Evolutionary conservation across 1,284 basidiomycete genomes (phyloP).

Genomic region (Violaceomyces palustris): DNA sequence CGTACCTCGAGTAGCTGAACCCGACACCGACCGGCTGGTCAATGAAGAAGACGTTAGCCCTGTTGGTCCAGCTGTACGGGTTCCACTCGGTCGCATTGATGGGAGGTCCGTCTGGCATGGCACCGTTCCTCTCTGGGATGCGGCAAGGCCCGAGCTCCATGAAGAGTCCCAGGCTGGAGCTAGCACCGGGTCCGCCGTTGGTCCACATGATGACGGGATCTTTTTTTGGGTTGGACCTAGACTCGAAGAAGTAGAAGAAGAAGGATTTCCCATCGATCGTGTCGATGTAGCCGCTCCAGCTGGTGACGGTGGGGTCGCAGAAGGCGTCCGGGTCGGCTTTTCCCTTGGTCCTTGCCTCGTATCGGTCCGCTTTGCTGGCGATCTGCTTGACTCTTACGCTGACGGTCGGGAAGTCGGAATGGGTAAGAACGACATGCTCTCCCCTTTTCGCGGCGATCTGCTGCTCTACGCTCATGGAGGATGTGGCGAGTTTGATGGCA

Average conservation of each 20-base stretch:
- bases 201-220: slow-evolving; percentile 59
- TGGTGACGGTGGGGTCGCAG: slow-evolving; percentile 45
- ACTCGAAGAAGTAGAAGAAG: slow-evolving; percentile 84
- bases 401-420: slow-evolving; percentile 37
- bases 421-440: slow-evolving; percentile 25
- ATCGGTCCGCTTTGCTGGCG: background rate
- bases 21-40: slow-evolving; percentile 70
- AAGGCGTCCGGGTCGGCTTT: slow-evolving; percentile 33
- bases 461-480: slow-evolving; percentile 13
- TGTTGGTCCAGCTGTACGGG: slow-evolving; percentile 63
- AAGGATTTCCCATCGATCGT: slow-evolving; percentile 63
- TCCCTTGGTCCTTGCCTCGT: background rate
- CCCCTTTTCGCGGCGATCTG: slow-evolving; percentile 29
- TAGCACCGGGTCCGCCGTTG: slow-evolving; percentile 52
- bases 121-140: slow-evolving; percentile 21
- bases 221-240: slow-evolving; percentile 63
- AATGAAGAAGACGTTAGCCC: slow-evolving; percentile 67
- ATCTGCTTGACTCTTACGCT: slow-evolving; percentile 41
- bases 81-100: slow-evolving; percentile 63
- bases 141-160: slow-evolving; percentile 63
- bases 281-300: slow-evolving; percentile 58
- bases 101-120: slow-evolving; percentile 20
- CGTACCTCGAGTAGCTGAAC: slow-evolving; percentile 67
- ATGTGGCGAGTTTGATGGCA: slow-evolving; percentile 15
- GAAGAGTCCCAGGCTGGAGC: slow-evolving; percentile 58